Base-by-base conservation (phyloP, 108 stramenopile species). In the Nitzschia palea region DNA sequence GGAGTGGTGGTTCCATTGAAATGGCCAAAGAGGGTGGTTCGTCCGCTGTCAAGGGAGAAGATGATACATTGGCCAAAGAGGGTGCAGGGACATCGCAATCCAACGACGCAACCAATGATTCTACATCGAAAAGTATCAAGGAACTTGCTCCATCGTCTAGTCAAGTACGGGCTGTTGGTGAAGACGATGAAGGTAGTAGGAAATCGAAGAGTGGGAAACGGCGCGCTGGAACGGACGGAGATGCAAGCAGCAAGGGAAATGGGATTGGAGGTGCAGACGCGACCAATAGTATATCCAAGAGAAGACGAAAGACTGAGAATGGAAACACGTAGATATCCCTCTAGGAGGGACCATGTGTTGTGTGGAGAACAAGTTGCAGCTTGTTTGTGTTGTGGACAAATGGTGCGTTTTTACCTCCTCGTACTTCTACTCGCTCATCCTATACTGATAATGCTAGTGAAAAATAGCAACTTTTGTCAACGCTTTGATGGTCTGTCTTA, bases 131-230 rank as follows among this genome's bases (percentile, higher is more conserved):
- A 55, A 55, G 55, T 55, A 29, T 4, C n/a, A 55, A 33, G 28
- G 55, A 27, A 5, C 5, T 15, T 5, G 55, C 26, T 28, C 14
- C 14, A 20, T 48, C 47, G 4, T 20, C 9, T 4, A 48, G n/a
- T 5, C 18, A 10, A 20, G 18, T 20, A 18, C 9, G 18, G n/a
- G 47, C 18, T 4, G 47, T 20, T 10, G 47, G 29, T 30, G 17
- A 51, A 6, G 61, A 70, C 17, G 52, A 65, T 9, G 55, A 73
- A 32, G 63, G 63, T 1, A 44, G 28, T 44, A 55, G 43, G 57
- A 73, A 65, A 27, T 55, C 71, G 3, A 65, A 65, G 32, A 31
- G 44, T 36, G 71, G 62, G 44, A 73, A 73, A 58, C 54, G 63
- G n/a, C 62, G 61, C 31, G 28, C 34, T 25, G 32, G 23, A 47